phyloP scores from a whole-genome alignment of 164 flowering plant genomes.

The Kalanchoe fedtschenkoi region DNA sequence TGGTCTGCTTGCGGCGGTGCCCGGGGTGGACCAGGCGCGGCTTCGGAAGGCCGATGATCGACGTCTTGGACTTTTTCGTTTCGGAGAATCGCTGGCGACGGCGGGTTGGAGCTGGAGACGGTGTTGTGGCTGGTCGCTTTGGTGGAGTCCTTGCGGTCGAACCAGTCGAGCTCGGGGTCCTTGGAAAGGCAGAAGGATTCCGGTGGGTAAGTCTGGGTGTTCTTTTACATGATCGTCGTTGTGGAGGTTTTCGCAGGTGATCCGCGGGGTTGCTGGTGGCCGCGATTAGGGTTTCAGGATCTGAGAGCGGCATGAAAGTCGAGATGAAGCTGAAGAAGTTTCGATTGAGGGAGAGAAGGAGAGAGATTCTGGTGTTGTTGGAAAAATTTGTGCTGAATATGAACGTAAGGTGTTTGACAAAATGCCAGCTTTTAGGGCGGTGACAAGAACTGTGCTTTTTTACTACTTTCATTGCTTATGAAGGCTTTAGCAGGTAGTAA shows the following conservation, averaged over 20 bases:
- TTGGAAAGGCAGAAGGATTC: constrained; percentile 66
- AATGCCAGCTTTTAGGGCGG: background rate
- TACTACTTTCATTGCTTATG: background rate
- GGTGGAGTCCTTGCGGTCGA: constrained; percentile 23
- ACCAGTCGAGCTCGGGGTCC: constrained; percentile 75
- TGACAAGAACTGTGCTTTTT: no score
- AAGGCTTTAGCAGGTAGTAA: background rate
- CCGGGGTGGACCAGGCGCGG: constrained; percentile 20
- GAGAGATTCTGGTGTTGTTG: background rate
- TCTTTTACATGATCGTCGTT: background rate
- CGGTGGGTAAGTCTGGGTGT: constrained; percentile 28
- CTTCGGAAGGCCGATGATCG: constrained; percentile 58
- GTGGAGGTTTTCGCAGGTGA: background rate
- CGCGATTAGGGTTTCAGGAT: background rate
- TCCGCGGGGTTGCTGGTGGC: background rate
- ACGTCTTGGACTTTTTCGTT: constrained; percentile 36
- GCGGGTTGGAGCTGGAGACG: constrained; percentile 3
- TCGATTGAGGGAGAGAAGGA: background rate
- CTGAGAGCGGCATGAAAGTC: background rate
- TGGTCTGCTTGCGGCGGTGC: constrained; percentile 17
- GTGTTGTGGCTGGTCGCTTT: background rate
- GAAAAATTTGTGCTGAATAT: background rate
- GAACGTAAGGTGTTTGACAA: background rate
- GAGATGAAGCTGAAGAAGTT: background rate
- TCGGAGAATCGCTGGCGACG: constrained; percentile 41